phyloP scores from a whole-genome alignment of 2,329 filamentous ascomycete species.

The Plectosphaerella cucumerina region DNA sequence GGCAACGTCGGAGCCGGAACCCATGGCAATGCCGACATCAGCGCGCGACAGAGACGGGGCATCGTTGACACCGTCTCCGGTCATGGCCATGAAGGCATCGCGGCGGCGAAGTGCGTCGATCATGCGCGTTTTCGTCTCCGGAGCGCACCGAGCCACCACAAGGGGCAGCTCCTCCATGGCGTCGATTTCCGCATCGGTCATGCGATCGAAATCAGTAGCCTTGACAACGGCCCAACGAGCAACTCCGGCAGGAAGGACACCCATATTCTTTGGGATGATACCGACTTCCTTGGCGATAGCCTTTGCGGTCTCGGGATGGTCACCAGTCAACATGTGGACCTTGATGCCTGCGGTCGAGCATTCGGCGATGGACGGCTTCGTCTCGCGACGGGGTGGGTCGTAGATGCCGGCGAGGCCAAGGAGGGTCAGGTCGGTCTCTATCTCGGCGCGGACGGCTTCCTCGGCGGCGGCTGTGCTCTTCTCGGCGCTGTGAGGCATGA shows the following conservation, averaged over 20 bases:
- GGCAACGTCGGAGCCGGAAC: slow-evolving; percentile 80
- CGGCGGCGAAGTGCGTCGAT: slow-evolving; percentile 81
- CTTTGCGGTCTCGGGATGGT: slow-evolving; percentile 73
- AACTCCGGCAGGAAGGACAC: slow-evolving; percentile 55
- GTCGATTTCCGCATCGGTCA: slow-evolving; percentile 74
- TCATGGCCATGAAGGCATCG: slow-evolving; percentile 77
- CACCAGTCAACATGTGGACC: slow-evolving; percentile 82
- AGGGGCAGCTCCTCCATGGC: slow-evolving; percentile 69
- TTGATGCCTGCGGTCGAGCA: slow-evolving; percentile 71
- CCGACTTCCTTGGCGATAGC: slow-evolving; percentile 77
- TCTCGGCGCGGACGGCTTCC: slow-evolving; percentile 45
- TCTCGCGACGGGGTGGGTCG: slow-evolving; percentile 79
- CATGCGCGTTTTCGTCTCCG: slow-evolving; percentile 86
- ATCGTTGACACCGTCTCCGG: slow-evolving; percentile 84
- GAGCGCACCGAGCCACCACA: slow-evolving; percentile 80
- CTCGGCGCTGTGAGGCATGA: slow-evolving; percentile 1
- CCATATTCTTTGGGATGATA: slow-evolving; percentile 64
- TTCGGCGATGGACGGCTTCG: slow-evolving; percentile 65
- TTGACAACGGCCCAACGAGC: slow-evolving; percentile 69
- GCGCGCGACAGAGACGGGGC: slow-evolving; percentile 75
- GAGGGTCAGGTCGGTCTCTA: slow-evolving; percentile 68
- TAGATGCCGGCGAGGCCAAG: slow-evolving; percentile 83
- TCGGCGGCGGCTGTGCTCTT: slow-evolving; percentile 28
- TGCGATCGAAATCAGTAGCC: slow-evolving; percentile 72
- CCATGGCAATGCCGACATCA: slow-evolving; percentile 88